These are phyloP conservation scores for Rhododendron vialii DNA, from an alignment of 148 eudicot species.

Conservation along the genomic window DNA sequence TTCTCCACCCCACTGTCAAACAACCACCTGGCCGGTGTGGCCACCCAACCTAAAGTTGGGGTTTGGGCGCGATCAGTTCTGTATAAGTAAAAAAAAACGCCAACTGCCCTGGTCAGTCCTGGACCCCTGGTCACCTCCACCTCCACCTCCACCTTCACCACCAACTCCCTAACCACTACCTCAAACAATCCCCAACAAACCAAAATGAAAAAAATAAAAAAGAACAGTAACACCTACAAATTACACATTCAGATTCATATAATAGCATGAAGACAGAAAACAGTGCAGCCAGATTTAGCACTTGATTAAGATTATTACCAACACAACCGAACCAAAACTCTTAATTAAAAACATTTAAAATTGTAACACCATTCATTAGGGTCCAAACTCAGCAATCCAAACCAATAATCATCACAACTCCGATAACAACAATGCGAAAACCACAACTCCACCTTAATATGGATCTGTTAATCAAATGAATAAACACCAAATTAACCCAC, in stretches of 20 bases:
- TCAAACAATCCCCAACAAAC: not conserved
- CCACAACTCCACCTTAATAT: not conserved
- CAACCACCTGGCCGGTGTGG: not conserved
- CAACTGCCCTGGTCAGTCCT: not conserved
- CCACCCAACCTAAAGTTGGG: not conserved
- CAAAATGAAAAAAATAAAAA: not conserved
- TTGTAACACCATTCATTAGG: not conserved
- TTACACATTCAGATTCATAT: not conserved
- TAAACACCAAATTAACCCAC: not conserved
- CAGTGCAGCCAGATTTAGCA: not conserved
- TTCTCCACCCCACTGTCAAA: not conserved
- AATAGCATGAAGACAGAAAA: not conserved
- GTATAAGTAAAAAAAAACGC: not conserved
- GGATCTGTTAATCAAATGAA: not conserved
- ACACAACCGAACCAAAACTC: not conserved
- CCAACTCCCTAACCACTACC: not conserved
- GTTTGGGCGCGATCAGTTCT: not conserved
- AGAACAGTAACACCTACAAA: not conserved
- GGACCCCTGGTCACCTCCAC: not conserved
- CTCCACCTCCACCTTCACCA: not conserved
- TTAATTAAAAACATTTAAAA: not conserved
- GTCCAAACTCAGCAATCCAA: not conserved
- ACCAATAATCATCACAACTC: not conserved
- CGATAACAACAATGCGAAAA: not conserved
- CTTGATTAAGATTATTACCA: not conserved